These are phyloP conservation scores for Gelatoporia subvermispora DNA, from an alignment of 768 basidiomycete genomes.

Conservation along the genomic window DNA sequence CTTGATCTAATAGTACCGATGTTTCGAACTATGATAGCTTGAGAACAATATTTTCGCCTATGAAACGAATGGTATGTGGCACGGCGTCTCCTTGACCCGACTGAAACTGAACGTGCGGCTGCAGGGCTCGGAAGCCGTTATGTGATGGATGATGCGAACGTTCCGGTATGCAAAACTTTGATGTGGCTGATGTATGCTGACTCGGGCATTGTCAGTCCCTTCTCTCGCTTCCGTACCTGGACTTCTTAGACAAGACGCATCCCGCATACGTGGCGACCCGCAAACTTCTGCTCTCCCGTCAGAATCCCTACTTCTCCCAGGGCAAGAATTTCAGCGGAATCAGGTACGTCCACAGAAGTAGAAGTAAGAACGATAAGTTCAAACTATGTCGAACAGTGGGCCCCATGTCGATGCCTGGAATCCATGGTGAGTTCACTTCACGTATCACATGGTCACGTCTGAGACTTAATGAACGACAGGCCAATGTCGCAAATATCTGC, in stretches of 20 bases:
- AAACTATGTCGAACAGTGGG: conserved; percentile 39
- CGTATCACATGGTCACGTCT: neutral
- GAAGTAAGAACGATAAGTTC: neutral
- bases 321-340: conserved; percentile 63
- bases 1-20: neutral
- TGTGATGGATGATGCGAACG: conserved; percentile 85
- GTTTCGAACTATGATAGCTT: conserved; percentile 43
- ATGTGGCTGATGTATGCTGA: neutral
- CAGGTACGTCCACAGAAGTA: conserved; percentile 43
- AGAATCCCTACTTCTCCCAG: conserved; percentile 67
- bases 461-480: conserved; percentile 30
- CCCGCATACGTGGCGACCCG: conserved; percentile 62
- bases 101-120: too few relatives aligned
- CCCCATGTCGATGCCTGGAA: conserved; percentile 71
- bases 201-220: conserved; percentile 45
- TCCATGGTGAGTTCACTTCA: conserved; percentile 46
- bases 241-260: conserved; percentile 60
- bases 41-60: conserved; percentile 68
- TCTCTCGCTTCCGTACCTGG: conserved; percentile 75
- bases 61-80: conserved; percentile 58
- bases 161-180: conserved; percentile 48
- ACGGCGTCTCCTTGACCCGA: neutral
- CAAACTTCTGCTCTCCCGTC: conserved; percentile 51
- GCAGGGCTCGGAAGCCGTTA: conserved; percentile 67
- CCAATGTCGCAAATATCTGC: conserved; percentile 78